Base-by-base conservation (phyloP, 345 rosid species). In the Brassica rapa region DNA sequence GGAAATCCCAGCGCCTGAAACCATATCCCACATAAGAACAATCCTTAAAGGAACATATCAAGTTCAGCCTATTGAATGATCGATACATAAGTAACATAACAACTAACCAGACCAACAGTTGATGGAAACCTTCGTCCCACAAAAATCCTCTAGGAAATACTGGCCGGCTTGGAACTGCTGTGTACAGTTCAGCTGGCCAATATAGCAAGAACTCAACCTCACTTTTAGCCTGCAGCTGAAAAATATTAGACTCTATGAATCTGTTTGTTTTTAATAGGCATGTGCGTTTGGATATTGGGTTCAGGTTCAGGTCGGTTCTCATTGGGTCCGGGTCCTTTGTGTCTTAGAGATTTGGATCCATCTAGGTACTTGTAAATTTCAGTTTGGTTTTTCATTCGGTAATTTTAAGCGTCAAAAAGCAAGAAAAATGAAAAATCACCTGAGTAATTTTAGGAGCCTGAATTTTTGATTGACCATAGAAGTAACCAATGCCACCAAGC, bases 71-170 rank as follows among this genome's bases (percentile, higher is more conserved):
- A 8, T n/a, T 32, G 12, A 59, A 24, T 66, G 65, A 71, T 59
- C 23, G 0, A 62, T 29, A 9, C 29, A 25, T 25, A 25, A 25
- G 29, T 6, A 37, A 10, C 49, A 74, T 35, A 64, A 14, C 33
- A 80, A 84, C 97, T 21, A 69, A 95, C 98, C 98, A 84, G 84
- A 95, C 87, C 80, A 90, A 69, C 72, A 95, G 27, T 72, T 93
- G 99, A 88, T 93, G 97, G 74, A 93, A 95, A 66, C 98, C 99
- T 95, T 95, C 99, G 83, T 95, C 97, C 98, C 98, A 95, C n/a
- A 90, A 77, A 78, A 95, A 95, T 55, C 98, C 97, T 83, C 99
- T 86, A 0, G 98, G 97, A 74, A 95, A 93, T 70, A 86, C 79
- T 1, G 98, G 93, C 63, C 99, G 85, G 84, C 98, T 90, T 43